A percentile compares a stretch with the other conserved stretches of the same genome.
These are phyloP conservation scores for Thuidium tamariscinum DNA, from an alignment of 225 moss, liverwort and hornwort genomes.

Conservation along the genomic window DNA sequence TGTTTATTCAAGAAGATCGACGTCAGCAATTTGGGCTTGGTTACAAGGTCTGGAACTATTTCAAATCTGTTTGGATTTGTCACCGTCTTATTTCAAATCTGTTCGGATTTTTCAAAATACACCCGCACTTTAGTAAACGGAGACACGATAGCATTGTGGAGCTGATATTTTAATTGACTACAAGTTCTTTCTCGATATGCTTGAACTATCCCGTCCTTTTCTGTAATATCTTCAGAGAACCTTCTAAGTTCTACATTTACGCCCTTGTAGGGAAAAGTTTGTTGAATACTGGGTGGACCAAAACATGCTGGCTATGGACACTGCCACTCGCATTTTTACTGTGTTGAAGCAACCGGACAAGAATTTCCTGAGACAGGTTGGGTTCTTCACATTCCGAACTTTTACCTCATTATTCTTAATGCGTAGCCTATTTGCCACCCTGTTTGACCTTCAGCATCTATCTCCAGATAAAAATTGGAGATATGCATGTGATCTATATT, in stretches of 20 bases:
- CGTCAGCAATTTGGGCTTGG: conserved; percentile 44
- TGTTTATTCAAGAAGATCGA: conserved; percentile 91
- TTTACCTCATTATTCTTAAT: neutral
- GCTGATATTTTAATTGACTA: neutral
- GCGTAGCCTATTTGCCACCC: neutral
- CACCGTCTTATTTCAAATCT: neutral
- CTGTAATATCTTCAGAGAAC: neutral
- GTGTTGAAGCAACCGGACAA: conserved; percentile 92
- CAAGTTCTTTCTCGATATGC: neutral
- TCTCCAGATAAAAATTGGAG: neutral
- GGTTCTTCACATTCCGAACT: neutral
- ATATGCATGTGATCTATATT: neutral
- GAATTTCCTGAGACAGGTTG: conserved; percentile 80
- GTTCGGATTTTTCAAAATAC: neutral
- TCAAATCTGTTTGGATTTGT: neutral
- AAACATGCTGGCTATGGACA: conserved; percentile 89
- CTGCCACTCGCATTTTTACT: conserved; percentile 74
- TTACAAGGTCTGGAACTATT: conserved; percentile 48
- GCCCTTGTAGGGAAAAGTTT: conserved; percentile 61
- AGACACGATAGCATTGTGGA: neutral
- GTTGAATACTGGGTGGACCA: conserved; percentile 81
- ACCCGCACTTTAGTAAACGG: neutral
- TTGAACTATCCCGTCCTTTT: neutral
- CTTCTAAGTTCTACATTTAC: neutral
- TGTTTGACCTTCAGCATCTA: neutral